phyloP scores from a whole-genome alignment of 371 early-diverging fungal genomes.

The Saksenaea vasiformis region DNA sequence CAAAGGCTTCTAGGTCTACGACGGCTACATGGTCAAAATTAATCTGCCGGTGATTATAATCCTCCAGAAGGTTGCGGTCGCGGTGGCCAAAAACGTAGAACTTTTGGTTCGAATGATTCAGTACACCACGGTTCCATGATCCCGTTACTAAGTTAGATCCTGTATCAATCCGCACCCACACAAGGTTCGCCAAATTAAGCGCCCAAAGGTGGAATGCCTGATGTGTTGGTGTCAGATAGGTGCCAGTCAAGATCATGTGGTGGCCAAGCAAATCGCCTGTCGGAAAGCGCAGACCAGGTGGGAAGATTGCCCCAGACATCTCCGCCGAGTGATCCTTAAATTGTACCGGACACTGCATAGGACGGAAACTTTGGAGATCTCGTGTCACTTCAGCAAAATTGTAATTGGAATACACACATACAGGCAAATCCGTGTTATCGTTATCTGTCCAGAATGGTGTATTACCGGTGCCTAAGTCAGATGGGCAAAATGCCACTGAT shows the following conservation, averaged over 20 bases:
- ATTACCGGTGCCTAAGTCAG: constrained; percentile 1
- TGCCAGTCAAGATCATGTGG: constrained; percentile 74
- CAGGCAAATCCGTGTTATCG: constrained; percentile 19
- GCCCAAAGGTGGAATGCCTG: constrained; percentile 79
- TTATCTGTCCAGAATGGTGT: constrained; percentile 24
- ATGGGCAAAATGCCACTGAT: constrained; percentile 60
- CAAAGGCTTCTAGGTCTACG: constrained; percentile 76
- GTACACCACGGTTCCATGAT: constrained; percentile 79
- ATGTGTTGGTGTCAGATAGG: constrained; percentile 66
- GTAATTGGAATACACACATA: constrained; percentile 79
- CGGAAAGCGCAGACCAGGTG: constrained; percentile 83
- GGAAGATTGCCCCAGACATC: constrained; percentile 62
- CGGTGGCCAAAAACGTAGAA: constrained; percentile 75
- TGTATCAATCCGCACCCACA: constrained; percentile 72
- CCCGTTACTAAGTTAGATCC: constrained; percentile 61
- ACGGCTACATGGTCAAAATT: constrained; percentile 77
- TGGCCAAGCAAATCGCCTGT: constrained; percentile 67
- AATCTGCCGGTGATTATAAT: constrained; percentile 76
- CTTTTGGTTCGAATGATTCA: constrained; percentile 50
- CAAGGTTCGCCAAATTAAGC: constrained; percentile 61
- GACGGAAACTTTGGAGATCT: constrained; percentile 63
- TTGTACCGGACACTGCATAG: constrained; percentile 23
- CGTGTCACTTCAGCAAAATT: constrained; percentile 77
- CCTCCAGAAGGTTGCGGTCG: constrained; percentile 66
- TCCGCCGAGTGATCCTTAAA: constrained; percentile 63